Percentiles rank a stretch among this genome's conserved stretches.
These are phyloP conservation scores for Melanogaster broomeanus DNA, from an alignment of 768 basidiomycete genomes.

Conservation along the genomic window DNA sequence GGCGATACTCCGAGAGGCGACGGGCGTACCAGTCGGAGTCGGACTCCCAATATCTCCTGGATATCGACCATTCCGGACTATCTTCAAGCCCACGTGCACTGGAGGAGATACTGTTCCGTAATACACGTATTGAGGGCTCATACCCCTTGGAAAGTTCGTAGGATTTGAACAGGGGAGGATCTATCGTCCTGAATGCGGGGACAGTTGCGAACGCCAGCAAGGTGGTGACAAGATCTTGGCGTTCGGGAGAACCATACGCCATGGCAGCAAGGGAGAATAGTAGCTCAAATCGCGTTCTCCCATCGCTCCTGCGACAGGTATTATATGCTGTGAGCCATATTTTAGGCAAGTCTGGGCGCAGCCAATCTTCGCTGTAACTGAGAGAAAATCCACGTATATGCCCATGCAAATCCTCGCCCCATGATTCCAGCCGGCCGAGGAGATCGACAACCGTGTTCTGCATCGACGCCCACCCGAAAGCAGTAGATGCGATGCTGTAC, in stretches of 20 bases:
- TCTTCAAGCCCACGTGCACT: neutral
- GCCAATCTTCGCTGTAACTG: constrained; percentile 20
- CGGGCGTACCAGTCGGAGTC: neutral
- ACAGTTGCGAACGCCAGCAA: constrained; percentile 31
- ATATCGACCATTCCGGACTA: constrained; percentile 6
- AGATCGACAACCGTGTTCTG: neutral
- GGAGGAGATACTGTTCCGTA: neutral
- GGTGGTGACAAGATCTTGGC: constrained; percentile 20
- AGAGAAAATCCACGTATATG: neutral
- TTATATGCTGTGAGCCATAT: constrained; percentile 29
- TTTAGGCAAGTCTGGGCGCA: constrained; percentile 17
- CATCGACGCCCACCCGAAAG: neutral
- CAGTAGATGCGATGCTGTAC: constrained; percentile 3
- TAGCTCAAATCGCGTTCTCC: constrained; percentile 14
- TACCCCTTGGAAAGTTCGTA: constrained; percentile 10
- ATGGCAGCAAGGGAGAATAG: constrained; percentile 33
- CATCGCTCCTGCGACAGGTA: constrained; percentile 11
- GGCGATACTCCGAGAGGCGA: neutral
- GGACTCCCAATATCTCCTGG: neutral
- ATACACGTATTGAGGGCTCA: neutral
- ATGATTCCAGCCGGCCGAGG: neutral
- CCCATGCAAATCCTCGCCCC: neutral
- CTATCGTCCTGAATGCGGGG: constrained; percentile 5
- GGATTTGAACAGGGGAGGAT: constrained; percentile 6
- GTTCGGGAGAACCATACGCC: constrained; percentile 22